A percentile compares a stretch with the other conserved stretches of the same genome.
Conservation (phyloP, 164 flowering plant genomes). For the Magnolia kwangsiensis region DNA sequence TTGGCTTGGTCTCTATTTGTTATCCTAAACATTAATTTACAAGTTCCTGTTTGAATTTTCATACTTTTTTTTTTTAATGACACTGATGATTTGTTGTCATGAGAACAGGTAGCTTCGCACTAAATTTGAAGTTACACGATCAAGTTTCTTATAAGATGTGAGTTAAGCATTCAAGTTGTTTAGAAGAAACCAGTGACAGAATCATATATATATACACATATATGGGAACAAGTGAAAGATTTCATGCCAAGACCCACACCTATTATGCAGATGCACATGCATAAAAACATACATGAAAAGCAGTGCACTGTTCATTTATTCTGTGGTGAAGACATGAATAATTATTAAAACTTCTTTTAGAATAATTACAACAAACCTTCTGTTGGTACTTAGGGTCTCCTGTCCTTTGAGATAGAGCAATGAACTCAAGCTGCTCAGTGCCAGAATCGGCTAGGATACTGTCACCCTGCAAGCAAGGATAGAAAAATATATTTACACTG, state of each 20-base stretch:
- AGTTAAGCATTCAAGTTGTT: background rate
- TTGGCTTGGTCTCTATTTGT: background rate
- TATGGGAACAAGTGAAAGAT: background rate
- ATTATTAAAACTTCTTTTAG: background rate
- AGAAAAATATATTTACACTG: background rate
- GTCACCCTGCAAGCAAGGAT: constrained; percentile 46
- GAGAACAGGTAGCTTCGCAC: background rate
- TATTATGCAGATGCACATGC: background rate
- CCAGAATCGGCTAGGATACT: constrained; percentile 97
- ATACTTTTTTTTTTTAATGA: background rate
- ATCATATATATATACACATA: too few species aligned
- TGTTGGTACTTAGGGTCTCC: constrained; percentile 88
- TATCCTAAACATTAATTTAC: background rate
- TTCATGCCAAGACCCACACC: background rate
- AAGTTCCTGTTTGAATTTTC: background rate
- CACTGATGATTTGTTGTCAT: background rate
- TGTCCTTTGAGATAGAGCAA: constrained; percentile 95
- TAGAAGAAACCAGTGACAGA: background rate
- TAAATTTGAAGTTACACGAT: background rate
- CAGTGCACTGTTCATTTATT: background rate
- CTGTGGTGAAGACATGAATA: background rate
- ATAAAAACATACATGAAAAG: background rate
- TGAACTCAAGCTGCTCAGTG: constrained; percentile 96
- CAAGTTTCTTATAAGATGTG: background rate
- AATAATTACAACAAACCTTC: constrained; percentile 47